phyloP scores from a whole-genome alignment of 2,329 filamentous ascomycete species.

The Arthrobotrys conoides region DNA sequence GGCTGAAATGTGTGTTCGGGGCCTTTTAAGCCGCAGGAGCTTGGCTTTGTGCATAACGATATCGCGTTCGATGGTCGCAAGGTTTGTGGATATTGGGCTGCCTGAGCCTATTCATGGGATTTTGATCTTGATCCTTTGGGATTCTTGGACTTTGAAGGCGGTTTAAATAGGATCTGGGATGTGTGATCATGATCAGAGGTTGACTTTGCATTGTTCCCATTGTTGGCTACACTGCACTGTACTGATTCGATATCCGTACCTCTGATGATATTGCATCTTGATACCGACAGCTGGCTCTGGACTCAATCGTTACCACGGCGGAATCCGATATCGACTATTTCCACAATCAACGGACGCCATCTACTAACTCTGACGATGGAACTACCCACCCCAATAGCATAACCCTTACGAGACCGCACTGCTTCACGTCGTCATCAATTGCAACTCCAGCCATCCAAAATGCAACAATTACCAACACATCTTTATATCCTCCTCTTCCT shows the following conservation, averaged over 20 bases:
- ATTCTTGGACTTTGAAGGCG: too few relatives aligned
- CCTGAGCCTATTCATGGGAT: background rate
- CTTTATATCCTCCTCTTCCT: background rate
- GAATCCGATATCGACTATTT: background rate
- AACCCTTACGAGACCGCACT: too few relatives aligned
- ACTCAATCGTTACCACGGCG: too few relatives aligned
- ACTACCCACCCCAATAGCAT: background rate
- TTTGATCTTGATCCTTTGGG: background rate
- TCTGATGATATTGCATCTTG: too few relatives aligned
- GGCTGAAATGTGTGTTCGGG: slow-evolving; percentile 2
- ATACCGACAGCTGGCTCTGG: too few relatives aligned
- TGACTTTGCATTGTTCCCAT: too few relatives aligned
- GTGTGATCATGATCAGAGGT: too few relatives aligned
- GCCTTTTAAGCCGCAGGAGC: slow-evolving; percentile 1
- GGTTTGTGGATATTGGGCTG: too few relatives aligned
- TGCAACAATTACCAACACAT: slow-evolving; percentile 55
- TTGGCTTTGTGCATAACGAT: background rate
- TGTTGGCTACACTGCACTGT: background rate
- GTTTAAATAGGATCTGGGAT: too few relatives aligned
- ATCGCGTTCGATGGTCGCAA: too few relatives aligned
- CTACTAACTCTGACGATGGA: background rate
- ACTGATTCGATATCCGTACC: too few relatives aligned
- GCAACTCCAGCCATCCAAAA: slow-evolving; percentile 39
- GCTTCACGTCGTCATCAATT: too few relatives aligned
- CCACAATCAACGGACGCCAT: background rate